A percentile compares a stretch with the other conserved stretches of the same genome.
phyloP scores from a whole-genome alignment of 768 basidiomycete genomes.

The Terana coerulea region DNA sequence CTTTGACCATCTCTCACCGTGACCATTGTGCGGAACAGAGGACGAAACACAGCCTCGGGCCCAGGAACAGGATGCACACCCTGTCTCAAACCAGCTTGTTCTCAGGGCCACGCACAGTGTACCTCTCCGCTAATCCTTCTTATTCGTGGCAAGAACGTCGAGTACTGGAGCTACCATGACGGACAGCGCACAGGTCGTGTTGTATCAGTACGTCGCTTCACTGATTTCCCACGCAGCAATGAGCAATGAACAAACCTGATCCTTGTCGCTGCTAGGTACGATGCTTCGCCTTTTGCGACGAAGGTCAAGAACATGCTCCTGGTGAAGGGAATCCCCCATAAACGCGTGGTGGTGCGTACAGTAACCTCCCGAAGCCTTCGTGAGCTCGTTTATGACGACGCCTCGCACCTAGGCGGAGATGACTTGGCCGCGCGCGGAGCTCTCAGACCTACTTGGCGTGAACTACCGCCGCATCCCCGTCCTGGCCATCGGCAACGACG shows the following conservation, averaged over 20 bases:
- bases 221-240: background rate
- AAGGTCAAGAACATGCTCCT: slow-evolving; percentile 51
- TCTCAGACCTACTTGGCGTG: slow-evolving; percentile 47
- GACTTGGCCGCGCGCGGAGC: slow-evolving; percentile 53
- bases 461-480: slow-evolving; percentile 57
- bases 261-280: slow-evolving; percentile 11
- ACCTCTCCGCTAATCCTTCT: too few species aligned
- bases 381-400: background rate
- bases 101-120: too few species aligned
- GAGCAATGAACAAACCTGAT: background rate
- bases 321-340: slow-evolving; percentile 46
- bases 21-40: too few species aligned
- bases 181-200: slow-evolving; percentile 5
- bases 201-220: slow-evolving; percentile 12
- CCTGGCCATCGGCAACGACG: slow-evolving; percentile 56
- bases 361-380: background rate
- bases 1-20: too few species aligned
- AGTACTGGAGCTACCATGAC: too few species aligned
- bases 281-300: slow-evolving; percentile 24
- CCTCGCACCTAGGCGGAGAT: slow-evolving; percentile 43
- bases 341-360: slow-evolving; percentile 43
- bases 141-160: too few species aligned
- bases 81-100: too few species aligned
- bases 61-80: too few species aligned
- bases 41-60: too few species aligned